A percentile compares a stretch with the other conserved stretches of the same genome.
Conservation (phyloP, 2,329 filamentous ascomycete genomes). For the Ceratocystis lukuohia region DNA sequence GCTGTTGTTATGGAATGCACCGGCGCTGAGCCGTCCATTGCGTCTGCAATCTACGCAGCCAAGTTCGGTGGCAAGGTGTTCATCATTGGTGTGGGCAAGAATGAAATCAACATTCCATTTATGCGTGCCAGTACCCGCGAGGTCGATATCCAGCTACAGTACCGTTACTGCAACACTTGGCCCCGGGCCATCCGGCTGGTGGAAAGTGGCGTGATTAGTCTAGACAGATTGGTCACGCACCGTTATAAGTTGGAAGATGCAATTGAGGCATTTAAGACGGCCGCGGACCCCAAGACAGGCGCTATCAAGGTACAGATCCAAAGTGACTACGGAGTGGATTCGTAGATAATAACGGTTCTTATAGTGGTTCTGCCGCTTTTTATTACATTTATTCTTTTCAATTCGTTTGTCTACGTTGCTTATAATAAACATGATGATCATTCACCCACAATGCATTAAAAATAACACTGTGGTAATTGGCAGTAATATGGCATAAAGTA, state of each 20-base stretch:
- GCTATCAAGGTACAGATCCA: constrained; percentile 98
- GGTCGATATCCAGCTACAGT: constrained; percentile 92
- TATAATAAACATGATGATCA: background rate
- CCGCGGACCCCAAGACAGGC: constrained; percentile 74
- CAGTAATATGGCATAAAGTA: background rate
- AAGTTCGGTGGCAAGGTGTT: constrained; percentile 97
- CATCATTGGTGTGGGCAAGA: constrained; percentile 87
- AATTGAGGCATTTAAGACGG: constrained; percentile 77
- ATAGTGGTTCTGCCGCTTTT: background rate
- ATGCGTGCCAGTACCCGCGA: constrained; percentile 85
- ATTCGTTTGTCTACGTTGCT: background rate
- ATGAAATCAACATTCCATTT: constrained; percentile 90
- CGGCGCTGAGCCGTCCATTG: constrained; percentile 80
- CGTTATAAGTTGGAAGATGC: constrained; percentile 76
- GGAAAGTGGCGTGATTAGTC: constrained; percentile 68
- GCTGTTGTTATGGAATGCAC: constrained; percentile 82
- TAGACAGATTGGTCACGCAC: constrained; percentile 77
- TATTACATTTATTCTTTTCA: background rate
- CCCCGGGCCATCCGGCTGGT: constrained; percentile 81
- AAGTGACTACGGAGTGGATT: constrained; percentile 30
- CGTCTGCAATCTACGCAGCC: constrained; percentile 71
- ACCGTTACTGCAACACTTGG: constrained; percentile 94
- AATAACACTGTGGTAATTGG: background rate
- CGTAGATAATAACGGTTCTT: background rate
- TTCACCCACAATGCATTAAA: background rate